Conservation (phyloP, 371 early-diverging fungal species). For the Choanephora cucurbitarum region DNA sequence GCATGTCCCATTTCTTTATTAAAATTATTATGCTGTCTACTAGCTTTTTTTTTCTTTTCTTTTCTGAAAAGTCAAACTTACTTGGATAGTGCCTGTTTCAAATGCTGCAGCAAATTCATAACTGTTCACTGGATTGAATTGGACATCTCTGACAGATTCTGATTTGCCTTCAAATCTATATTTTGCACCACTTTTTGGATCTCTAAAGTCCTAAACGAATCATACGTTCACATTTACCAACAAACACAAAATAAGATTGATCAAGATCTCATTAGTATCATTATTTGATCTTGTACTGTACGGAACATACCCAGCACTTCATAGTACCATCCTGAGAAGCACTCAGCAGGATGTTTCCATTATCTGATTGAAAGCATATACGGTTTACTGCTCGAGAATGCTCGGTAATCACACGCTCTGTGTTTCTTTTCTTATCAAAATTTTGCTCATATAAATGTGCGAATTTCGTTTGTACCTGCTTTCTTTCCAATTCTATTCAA, state of each 20-base stretch:
- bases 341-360: constrained; percentile 68
- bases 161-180: constrained; percentile 76
- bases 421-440: not conserved
- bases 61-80: constrained; percentile 14
- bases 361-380: constrained; percentile 74
- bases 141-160: constrained; percentile 85
- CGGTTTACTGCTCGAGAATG: constrained; percentile 83
- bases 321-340: constrained; percentile 84
- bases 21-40: not conserved
- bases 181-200: constrained; percentile 50
- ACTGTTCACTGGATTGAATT: constrained; percentile 68
- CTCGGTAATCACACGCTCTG: constrained; percentile 74
- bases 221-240: not conserved
- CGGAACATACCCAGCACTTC: constrained; percentile 71
- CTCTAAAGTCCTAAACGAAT: constrained; percentile 67
- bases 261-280: not conserved
- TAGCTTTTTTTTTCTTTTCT: too few relatives aligned
- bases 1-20: constrained; percentile 78
- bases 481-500: constrained; percentile 52
- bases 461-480: constrained; percentile 22
- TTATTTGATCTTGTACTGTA: not conserved
- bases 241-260: too few relatives aligned
- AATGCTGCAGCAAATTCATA: constrained; percentile 84
- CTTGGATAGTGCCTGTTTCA: constrained; percentile 87
- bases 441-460: too few relatives aligned